These are phyloP conservation scores for Panicum virgatum DNA, from an alignment of 202 grass and related monocot species.

Conservation along the genomic window DNA sequence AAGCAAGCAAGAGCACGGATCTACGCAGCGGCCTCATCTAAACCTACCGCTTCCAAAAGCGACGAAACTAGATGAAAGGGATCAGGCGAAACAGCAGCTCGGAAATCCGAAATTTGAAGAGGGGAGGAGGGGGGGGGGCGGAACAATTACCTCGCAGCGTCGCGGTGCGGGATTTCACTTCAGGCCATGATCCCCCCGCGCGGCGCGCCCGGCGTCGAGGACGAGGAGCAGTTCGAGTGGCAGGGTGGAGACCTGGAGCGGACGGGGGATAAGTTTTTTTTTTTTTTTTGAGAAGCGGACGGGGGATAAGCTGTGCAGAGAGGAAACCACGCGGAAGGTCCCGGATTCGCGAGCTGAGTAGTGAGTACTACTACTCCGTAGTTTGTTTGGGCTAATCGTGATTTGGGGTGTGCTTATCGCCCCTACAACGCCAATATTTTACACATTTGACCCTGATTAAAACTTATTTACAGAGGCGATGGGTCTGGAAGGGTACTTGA, in stretches of 20 bases:
- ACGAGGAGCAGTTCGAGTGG: neutral
- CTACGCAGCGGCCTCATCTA: neutral
- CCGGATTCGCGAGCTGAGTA: neutral
- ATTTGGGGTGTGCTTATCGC: neutral
- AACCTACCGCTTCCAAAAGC: neutral
- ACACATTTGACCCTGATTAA: neutral
- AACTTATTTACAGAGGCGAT: neutral
- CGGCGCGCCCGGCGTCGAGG: neutral
- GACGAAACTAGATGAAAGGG: neutral
- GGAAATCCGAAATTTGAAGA: neutral
- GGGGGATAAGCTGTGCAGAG: neutral
- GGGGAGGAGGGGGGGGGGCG: neutral
- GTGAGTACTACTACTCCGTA: no score
- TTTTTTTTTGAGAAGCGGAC: no score
- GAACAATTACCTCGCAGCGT: conserved; percentile 2
- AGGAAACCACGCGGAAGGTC: neutral
- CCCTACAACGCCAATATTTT: neutral
- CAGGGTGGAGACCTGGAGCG: neutral
- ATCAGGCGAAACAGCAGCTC: neutral
- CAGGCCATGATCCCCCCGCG: conserved; percentile 13
- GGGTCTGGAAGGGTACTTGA: neutral
- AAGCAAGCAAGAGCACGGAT: neutral
- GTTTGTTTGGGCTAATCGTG: neutral
- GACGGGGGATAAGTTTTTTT: no score
- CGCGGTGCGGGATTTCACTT: neutral